A percentile compares a stretch with the other conserved stretches of the same genome.
Evolutionary conservation across 164 flowering plant species (phyloP).

Genomic region (Stephania yunnanensis): DNA sequence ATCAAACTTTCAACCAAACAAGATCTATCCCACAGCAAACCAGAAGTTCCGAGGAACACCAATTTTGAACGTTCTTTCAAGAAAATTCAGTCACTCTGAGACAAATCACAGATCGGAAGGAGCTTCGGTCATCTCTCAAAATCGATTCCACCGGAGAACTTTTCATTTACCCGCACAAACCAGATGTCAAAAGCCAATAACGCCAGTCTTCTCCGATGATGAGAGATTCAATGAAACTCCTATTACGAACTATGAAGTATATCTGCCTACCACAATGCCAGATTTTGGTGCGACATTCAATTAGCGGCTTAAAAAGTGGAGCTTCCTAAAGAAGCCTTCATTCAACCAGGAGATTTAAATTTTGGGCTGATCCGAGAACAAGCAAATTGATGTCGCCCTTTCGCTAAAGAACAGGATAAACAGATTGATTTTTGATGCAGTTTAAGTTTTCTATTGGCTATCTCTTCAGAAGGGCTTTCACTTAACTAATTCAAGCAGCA

Average conservation of each 20-base stretch:
- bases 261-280: background rate
- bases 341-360: slow-evolving; percentile 4
- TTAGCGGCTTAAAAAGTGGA: slow-evolving; percentile 22
- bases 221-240: background rate
- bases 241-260: slow-evolving; percentile 15
- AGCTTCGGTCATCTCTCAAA: slow-evolving; percentile 37
- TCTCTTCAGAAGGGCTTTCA: background rate
- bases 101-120: background rate
- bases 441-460: background rate
- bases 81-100: background rate
- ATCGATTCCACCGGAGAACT: slow-evolving; percentile 51
- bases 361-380: background rate
- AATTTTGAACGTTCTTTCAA: background rate
- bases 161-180: background rate
- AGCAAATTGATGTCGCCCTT: background rate
- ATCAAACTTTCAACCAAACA: background rate
- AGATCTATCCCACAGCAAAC: background rate
- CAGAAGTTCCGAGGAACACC: background rate
- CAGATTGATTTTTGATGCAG: background rate
- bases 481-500: slow-evolving; percentile 8
- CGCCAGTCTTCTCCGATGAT: slow-evolving; percentile 16
- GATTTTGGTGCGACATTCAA: background rate
- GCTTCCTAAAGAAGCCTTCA: slow-evolving; percentile 20
- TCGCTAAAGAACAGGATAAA: background rate
- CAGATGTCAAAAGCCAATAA: slow-evolving; percentile 11